Percentiles rank a stretch among this genome's conserved stretches.
phyloP scores from a whole-genome alignment of 345 rosid species.

The Luvunga scandens region DNA sequence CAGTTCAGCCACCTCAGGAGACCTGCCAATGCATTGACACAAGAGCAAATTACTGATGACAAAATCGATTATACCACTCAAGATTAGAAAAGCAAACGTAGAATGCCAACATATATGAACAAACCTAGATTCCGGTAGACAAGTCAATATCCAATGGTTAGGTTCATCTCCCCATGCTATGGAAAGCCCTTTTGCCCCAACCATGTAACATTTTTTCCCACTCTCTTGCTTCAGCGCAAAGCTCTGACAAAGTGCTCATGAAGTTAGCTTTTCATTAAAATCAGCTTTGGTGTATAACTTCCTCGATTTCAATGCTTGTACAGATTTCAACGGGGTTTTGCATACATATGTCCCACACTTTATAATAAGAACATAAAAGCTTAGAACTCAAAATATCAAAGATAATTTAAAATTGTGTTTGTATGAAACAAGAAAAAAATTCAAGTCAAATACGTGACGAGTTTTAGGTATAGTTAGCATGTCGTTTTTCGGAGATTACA shows the following conservation, averaged over 20 bases:
- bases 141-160: slow-evolving; percentile 24
- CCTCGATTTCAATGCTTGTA: neutral
- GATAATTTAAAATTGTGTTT: neutral
- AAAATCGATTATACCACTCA: neutral
- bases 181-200: slow-evolving; percentile 26
- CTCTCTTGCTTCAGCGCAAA: slow-evolving; percentile 22
- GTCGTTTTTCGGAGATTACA: neutral
- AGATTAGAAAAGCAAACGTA: neutral
- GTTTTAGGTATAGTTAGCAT: no score
- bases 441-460: neutral
- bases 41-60: neutral
- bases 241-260: slow-evolving; percentile 2
- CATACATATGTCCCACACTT: no score
- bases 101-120: neutral
- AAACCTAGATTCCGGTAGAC: slow-evolving; percentile 24
- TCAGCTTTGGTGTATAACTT: neutral
- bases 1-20: slow-evolving; percentile 28
- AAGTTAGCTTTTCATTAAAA: neutral
- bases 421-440: neutral
- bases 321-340: neutral
- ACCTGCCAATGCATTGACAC: slow-evolving; percentile 4
- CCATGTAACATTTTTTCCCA: slow-evolving; percentile 34
- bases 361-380: neutral
- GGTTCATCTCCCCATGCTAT: slow-evolving; percentile 32
- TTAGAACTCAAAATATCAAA: neutral